Percentiles rank a stretch among this genome's conserved stretches.
phyloP scores from a whole-genome alignment of 805 yeast species.

The Cyberlindnera suaveolens region DNA sequence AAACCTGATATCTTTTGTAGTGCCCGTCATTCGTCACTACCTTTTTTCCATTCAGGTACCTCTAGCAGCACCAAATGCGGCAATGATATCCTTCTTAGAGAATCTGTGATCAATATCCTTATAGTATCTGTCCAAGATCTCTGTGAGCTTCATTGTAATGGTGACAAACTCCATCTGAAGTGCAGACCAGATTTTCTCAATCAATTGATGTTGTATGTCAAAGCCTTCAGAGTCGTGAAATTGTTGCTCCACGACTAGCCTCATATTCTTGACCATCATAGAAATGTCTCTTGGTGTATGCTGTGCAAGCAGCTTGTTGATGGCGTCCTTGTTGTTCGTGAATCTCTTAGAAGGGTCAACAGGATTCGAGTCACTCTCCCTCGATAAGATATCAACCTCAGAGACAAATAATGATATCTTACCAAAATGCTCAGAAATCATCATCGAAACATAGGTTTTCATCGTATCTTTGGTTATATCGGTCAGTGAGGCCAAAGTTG shows the following conservation, averaged over 20 bases:
- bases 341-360: slow-evolving; percentile 52
- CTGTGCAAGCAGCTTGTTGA: slow-evolving; percentile 49
- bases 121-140: slow-evolving; percentile 46
- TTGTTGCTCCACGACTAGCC: slow-evolving; percentile 51
- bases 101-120: slow-evolving; percentile 46
- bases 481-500: slow-evolving; percentile 17
- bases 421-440: slow-evolving; percentile 54
- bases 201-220: slow-evolving; percentile 45
- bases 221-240: slow-evolving; percentile 29
- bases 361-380: slow-evolving; percentile 22
- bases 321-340: slow-evolving; percentile 53
- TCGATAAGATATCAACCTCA: slow-evolving; percentile 49
- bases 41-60: too few relatives aligned
- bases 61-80: slow-evolving; percentile 39
- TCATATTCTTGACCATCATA: slow-evolving; percentile 47
- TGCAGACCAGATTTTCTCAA: slow-evolving; percentile 63
- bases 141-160: slow-evolving; percentile 47
- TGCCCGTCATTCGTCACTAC: too few relatives aligned
- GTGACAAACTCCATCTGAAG: slow-evolving; percentile 58
- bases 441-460: slow-evolving; percentile 39
- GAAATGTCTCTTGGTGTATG: slow-evolving; percentile 56
- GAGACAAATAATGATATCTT: slow-evolving; percentile 59
- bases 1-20: too few relatives aligned
- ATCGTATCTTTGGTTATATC: slow-evolving; percentile 25
- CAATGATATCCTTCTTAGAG: slow-evolving; percentile 49